These are phyloP conservation scores for Rhodotorula diobovata DNA, from an alignment of 768 basidiomycete genomes.

Conservation along the genomic window DNA sequence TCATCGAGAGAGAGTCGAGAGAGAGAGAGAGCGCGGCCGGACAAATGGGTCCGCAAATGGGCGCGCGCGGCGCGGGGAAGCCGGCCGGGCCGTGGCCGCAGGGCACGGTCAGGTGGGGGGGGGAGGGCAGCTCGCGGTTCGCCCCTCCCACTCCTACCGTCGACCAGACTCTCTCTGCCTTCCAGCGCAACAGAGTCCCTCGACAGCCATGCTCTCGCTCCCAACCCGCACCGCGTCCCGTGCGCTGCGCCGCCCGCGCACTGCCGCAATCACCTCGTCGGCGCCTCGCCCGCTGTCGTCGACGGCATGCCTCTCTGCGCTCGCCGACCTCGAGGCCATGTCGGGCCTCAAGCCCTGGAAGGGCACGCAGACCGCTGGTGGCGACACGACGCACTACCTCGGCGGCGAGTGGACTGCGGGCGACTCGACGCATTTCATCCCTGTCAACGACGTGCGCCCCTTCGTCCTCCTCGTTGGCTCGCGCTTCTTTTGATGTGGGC, in stretches of 20 bases:
- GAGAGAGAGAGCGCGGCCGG: too few relatives aligned
- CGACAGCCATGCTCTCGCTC: background rate
- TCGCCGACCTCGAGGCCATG: slow-evolving; percentile 18
- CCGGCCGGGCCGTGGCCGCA: too few relatives aligned
- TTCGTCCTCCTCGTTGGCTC: accelerated
- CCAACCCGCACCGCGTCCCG: background rate
- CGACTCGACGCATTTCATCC: slow-evolving; percentile 70
- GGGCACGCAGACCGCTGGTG: slow-evolving; percentile 80
- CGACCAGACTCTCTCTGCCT: too few relatives aligned
- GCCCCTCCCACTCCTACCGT: background rate
- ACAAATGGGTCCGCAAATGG: too few relatives aligned
- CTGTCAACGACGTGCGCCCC: slow-evolving; percentile 61
- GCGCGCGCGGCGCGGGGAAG: too few relatives aligned
- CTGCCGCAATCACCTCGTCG: background rate
- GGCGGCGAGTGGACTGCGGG: slow-evolving; percentile 85
- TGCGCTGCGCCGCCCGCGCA: background rate
- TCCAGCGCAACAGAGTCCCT: background rate
- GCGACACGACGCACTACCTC: slow-evolving; percentile 84
- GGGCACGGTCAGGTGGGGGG: too few relatives aligned
- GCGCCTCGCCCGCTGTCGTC: slow-evolving; percentile 1
- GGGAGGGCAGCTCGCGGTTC: too few relatives aligned
- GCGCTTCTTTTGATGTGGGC: too few relatives aligned
- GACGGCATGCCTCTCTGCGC: background rate
- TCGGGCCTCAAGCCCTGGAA: slow-evolving; percentile 59
- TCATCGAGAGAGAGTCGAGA: too few relatives aligned